Base-by-base conservation (phyloP, 2,329 filamentous ascomycete genomes). In the Apiospora kogelbergensis region DNA sequence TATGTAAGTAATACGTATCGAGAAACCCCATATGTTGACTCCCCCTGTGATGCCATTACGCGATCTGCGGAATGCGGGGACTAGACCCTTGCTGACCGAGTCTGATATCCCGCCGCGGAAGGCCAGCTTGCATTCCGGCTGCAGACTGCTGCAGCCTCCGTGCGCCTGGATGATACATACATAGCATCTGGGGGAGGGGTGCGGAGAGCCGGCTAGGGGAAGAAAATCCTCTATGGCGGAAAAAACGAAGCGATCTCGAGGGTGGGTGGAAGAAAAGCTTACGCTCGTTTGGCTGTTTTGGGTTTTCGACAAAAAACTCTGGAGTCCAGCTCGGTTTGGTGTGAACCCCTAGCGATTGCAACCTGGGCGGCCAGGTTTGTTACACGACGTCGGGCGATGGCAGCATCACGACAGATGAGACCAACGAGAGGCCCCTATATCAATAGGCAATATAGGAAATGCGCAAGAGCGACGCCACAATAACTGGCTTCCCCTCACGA, bases 101-200 rank as follows among this genome's bases (percentile, higher is more conserved):
- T 42, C 63, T 37, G 63, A 42, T 65, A 65, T 65, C 63, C 63
- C 40, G 37, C 44, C 63, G 63, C 37, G 63, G 37, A 65, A 65
- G 13, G n/a, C 37, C 24, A 42, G 41, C 63, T 65, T 65, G 63
- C 63, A 65, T 65, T 33, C 63, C 63, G 41, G n/a, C 63, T 44
- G 37, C 63, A 42, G 17, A 11, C 11, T 20, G 13, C 41, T 65
- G 37, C 63, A 41, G 13, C 24, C 20, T 2, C n/a, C 63, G 44
- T 65, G 37, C 63, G 10, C 17, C n/a, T 24, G 41, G 37, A 65
- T 10, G 37, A 26, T 42, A 30, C 37, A 33, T 17, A 20, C 48
- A 42, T 26, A 44, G 24, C n/a, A 44, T 41, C 17, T 26, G n/a
- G 63, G 40, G 37, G n/a, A 40, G 40, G 37, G 63, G 63, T 65